phyloP scores from a whole-genome alignment of 179 eudicot species.

The Silene coronaria region DNA sequence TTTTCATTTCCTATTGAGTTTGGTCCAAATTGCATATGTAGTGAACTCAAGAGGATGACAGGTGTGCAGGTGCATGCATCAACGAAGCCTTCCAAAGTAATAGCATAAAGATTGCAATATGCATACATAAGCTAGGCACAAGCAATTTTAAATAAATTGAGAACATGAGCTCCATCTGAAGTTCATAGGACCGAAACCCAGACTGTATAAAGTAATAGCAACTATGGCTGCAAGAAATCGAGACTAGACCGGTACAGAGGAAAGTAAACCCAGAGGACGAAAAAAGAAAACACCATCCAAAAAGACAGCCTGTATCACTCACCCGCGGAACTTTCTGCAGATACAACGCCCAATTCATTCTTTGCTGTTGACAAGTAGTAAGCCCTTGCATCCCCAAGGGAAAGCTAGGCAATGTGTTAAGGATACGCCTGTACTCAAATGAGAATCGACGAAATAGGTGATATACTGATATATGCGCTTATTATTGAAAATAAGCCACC shows the following conservation, averaged over 20 bases:
- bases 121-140: background rate
- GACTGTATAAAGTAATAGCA: background rate
- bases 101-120: background rate
- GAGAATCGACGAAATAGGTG: background rate
- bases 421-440: constrained; percentile 19
- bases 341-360: constrained; percentile 92
- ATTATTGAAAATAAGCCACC: background rate
- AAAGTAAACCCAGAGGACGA: background rate
- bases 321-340: constrained; percentile 96
- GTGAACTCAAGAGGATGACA: background rate
- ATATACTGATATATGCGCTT: background rate
- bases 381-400: constrained; percentile 98
- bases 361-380: constrained; percentile 89
- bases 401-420: constrained; percentile 55
- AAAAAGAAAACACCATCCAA: background rate
- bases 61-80: background rate
- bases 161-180: background rate
- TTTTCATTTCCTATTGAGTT: background rate
- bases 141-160: background rate
- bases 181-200: background rate
- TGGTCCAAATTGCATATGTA: background rate
- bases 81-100: background rate
- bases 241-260: background rate
- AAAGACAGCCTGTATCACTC: constrained; percentile 17
- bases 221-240: background rate